phyloP scores from a whole-genome alignment of 768 basidiomycete genomes.

The Trametes coccinea region DNA sequence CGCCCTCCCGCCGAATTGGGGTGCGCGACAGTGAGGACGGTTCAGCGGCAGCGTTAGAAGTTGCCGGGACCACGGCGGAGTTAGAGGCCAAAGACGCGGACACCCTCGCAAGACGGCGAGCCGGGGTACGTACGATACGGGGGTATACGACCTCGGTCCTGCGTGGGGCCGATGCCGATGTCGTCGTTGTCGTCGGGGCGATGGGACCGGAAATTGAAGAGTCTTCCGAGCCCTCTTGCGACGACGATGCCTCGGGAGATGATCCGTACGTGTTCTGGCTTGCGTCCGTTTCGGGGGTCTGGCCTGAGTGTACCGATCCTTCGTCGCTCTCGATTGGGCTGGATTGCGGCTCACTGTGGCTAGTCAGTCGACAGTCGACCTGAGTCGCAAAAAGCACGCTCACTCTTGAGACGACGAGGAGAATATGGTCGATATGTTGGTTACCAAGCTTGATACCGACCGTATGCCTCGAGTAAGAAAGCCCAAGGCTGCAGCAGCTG shows the following conservation, averaged over 20 bases:
- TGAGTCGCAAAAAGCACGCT: background rate
- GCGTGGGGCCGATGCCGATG: background rate
- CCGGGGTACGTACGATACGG: background rate
- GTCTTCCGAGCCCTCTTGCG: background rate
- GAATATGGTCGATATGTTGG: background rate
- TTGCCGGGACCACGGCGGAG: background rate
- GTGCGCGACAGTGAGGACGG: background rate
- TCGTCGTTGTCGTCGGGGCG: background rate
- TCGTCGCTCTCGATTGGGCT: background rate
- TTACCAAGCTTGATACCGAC: conserved; percentile 8
- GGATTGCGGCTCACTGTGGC: background rate
- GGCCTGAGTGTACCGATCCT: background rate
- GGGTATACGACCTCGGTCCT: background rate
- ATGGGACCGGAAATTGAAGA: background rate
- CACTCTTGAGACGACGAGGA: background rate
- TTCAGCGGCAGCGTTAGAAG: background rate
- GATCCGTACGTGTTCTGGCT: background rate
- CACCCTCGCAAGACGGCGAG: background rate
- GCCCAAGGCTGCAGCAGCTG: conserved; percentile 3
- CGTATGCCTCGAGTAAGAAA: conserved; percentile 15
- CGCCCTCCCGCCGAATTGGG: background rate
- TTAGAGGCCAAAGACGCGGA: background rate
- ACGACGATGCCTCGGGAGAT: background rate
- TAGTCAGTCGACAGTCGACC: background rate
- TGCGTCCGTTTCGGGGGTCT: background rate